Conservation (phyloP, 176 grass and related monocot genomes). For the Puya raimondii region DNA sequence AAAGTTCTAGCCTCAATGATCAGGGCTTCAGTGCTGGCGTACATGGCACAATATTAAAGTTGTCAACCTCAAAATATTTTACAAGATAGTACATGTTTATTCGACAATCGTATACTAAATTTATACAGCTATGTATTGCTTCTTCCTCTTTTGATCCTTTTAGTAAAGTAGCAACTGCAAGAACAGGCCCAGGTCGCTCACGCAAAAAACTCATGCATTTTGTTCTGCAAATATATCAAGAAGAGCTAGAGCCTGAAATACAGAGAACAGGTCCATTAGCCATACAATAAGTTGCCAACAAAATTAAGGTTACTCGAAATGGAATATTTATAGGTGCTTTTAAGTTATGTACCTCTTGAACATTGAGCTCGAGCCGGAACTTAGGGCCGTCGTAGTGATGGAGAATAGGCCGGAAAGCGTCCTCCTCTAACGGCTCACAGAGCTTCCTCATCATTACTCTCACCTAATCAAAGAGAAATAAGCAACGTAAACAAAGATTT, state of each 20-base stretch:
- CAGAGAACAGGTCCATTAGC: not conserved
- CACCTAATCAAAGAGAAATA: constrained; percentile 37
- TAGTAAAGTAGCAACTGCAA: no score
- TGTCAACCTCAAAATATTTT: constrained; percentile 12
- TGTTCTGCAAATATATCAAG: constrained; percentile 81
- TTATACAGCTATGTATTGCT: no score
- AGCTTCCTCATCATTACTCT: constrained; percentile 65
- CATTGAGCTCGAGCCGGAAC: constrained; percentile 84
- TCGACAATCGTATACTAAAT: no score
- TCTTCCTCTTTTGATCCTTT: no score
- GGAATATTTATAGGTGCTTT: no score
- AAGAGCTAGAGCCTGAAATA: constrained; percentile 55
- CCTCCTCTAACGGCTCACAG: constrained; percentile 77
- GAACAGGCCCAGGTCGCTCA: no score
- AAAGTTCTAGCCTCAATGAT: no score
- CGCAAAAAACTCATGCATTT: constrained; percentile 33
- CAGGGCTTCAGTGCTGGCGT: no score
- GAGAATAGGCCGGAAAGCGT: constrained; percentile 92
- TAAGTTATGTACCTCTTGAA: constrained; percentile 46
- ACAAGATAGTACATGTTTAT: constrained; percentile 1
- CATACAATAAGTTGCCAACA: not conserved
- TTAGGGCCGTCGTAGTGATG: constrained; percentile 99
- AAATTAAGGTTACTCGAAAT: not conserved
- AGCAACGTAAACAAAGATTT: not conserved
- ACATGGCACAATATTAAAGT: no score